Percentiles rank a stretch among this genome's conserved stretches.
These are phyloP conservation scores for Gardenia jasminoides DNA, from an alignment of 257 asterid genomes.

Conservation along the genomic window DNA sequence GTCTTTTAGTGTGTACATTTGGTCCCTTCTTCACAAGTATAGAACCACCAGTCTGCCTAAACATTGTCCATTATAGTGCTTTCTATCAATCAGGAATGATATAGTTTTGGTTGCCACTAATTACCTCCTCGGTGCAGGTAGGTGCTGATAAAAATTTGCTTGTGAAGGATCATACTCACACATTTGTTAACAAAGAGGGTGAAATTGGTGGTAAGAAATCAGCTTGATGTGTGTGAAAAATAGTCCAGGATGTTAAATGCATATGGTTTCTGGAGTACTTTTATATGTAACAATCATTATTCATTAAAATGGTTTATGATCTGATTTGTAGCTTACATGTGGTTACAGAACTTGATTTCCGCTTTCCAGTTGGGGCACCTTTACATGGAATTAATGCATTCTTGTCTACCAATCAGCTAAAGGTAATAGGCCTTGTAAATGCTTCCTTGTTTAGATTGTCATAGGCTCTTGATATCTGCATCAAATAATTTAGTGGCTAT, in stretches of 20 bases:
- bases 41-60: neutral
- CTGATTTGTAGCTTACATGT: constrained; percentile 29
- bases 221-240: constrained; percentile 3
- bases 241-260: neutral
- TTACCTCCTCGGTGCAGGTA: constrained; percentile 47
- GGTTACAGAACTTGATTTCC: constrained; percentile 96
- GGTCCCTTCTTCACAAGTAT: neutral
- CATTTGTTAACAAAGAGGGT: constrained; percentile 93
- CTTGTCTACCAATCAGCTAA: constrained; percentile 89
- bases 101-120: constrained; percentile 9
- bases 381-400: constrained; percentile 92
- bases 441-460: neutral
- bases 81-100: neutral
- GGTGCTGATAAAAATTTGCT: constrained; percentile 92
- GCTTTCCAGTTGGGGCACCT: constrained; percentile 90
- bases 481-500: neutral
- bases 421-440: constrained; percentile 43
- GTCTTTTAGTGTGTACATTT: neutral
- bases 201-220: constrained; percentile 81
- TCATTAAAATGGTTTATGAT: constrained; percentile 16
- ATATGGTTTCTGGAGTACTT: neutral
- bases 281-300: constrained; percentile 4
- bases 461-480: constrained; percentile 6
- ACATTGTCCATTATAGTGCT: neutral
- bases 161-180: constrained; percentile 95